These are phyloP conservation scores for Aspergillus spinulosporus DNA, from an alignment of 2,329 filamentous ascomycete species.

Conservation along the genomic window DNA sequence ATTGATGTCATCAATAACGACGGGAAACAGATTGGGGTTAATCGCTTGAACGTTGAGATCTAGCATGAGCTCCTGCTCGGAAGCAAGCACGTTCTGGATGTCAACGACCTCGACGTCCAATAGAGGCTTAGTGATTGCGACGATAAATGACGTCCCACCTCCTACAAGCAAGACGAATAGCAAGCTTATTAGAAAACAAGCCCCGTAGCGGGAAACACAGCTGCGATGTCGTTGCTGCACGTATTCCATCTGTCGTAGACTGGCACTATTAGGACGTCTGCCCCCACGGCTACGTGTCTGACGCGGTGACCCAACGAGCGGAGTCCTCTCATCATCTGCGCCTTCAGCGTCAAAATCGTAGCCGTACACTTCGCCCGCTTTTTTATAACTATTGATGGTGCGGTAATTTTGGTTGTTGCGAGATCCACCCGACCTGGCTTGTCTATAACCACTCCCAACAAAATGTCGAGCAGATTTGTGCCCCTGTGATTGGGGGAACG, in stretches of 20 bases:
- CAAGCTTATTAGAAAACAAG: constrained; percentile 79
- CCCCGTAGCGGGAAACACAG: constrained; percentile 74
- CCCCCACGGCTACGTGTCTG: constrained; percentile 58
- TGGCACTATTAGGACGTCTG: constrained; percentile 57
- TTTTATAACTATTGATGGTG: constrained; percentile 50
- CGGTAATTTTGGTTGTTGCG: constrained; percentile 55
- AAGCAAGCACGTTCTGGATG: constrained; percentile 87
- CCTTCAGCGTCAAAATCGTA: constrained; percentile 83
- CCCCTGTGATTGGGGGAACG: constrained; percentile 64
- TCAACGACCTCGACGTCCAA: constrained; percentile 73
- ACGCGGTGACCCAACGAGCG: constrained; percentile 66
- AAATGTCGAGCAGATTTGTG: constrained; percentile 62
- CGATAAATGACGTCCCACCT: constrained; percentile 84
- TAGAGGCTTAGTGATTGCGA: constrained; percentile 87
- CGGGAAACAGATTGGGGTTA: constrained; percentile 89
- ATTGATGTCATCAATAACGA: constrained; percentile 82
- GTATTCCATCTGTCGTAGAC: constrained; percentile 70
- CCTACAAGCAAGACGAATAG: constrained; percentile 79
- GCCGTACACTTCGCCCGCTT: constrained; percentile 62
- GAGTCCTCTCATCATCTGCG: constrained; percentile 85
- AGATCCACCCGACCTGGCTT: constrained; percentile 70
- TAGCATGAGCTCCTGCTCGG: constrained; percentile 92
- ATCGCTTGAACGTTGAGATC: constrained; percentile 84
- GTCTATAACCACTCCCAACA: constrained; percentile 56
- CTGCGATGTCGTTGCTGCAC: constrained; percentile 65